phyloP scores from a whole-genome alignment of 2,329 filamentous ascomycete species.

The Thielaviopsis euricoi region DNA sequence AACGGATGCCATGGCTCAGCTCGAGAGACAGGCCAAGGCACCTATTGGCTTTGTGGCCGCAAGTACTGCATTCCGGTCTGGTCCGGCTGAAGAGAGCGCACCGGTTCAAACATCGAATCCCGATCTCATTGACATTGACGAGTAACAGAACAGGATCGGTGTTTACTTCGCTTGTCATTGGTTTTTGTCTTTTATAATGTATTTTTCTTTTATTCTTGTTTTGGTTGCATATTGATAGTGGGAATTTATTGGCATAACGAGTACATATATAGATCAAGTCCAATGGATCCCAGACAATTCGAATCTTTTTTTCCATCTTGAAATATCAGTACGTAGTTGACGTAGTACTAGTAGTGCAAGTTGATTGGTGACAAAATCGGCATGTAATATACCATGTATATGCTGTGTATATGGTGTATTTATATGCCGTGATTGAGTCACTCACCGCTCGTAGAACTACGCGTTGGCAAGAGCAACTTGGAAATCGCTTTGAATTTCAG shows the following conservation, averaged over 20 bases:
- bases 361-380: too few relatives aligned
- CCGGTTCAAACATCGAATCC: slow-evolving; percentile 48
- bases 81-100: slow-evolving; percentile 43
- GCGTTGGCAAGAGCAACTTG: background rate
- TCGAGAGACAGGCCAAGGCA: slow-evolving; percentile 77
- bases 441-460: too few relatives aligned
- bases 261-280: too few relatives aligned
- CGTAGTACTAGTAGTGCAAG: too few relatives aligned
- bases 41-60: slow-evolving; percentile 85
- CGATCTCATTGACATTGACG: slow-evolving; percentile 68
- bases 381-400: too few relatives aligned
- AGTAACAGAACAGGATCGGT: slow-evolving; percentile 21
- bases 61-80: slow-evolving; percentile 34
- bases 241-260: too few relatives aligned
- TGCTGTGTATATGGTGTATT: too few relatives aligned
- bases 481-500: background rate
- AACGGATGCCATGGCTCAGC: slow-evolving; percentile 71
- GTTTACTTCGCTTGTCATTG: slow-evolving; percentile 6
- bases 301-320: slow-evolving; percentile 4
- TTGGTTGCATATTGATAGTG: slow-evolving; percentile 2
- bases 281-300: too few relatives aligned
- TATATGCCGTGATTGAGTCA: too few relatives aligned
- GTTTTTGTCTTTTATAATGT: slow-evolving; percentile 5
- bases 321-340: too few relatives aligned
- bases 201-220: slow-evolving; percentile 10